These are phyloP conservation scores for Ogataea wickerhamii DNA, from an alignment of 805 yeast species.

Conservation along the genomic window DNA sequence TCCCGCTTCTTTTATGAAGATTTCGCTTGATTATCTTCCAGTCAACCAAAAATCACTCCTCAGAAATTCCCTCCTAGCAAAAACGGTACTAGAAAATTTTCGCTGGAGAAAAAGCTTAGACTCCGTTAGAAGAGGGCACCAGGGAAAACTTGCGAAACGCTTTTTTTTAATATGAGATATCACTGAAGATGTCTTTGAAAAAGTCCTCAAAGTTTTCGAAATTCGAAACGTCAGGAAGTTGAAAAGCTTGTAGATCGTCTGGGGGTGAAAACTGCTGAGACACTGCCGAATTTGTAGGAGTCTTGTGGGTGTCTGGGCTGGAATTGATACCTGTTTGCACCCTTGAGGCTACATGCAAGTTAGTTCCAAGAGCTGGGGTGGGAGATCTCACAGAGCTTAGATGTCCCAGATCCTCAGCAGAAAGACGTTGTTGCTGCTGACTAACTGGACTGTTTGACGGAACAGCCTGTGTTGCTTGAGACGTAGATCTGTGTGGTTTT, in stretches of 20 bases:
- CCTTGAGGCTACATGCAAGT: not conserved
- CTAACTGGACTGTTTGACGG: constrained; percentile 9
- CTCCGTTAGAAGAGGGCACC: not conserved
- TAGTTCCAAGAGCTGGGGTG: not conserved
- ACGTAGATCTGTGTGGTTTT: not conserved
- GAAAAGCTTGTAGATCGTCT: constrained; percentile 7
- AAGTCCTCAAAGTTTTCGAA: constrained; percentile 55
- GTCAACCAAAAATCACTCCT: constrained; percentile 1
- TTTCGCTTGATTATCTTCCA: too few species aligned
- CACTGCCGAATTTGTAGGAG: not conserved
- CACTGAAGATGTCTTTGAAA: constrained; percentile 41
- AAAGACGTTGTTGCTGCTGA: constrained; percentile 24
- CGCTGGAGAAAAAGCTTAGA: not conserved
- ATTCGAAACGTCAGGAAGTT: constrained; percentile 44
- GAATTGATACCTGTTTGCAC: too few species aligned
- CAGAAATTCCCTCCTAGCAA: constrained; percentile 4
- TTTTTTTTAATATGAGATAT: constrained; percentile 5
- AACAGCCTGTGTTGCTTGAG: not conserved
- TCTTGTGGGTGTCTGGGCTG: not conserved
- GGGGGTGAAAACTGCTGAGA: constrained; percentile 7
- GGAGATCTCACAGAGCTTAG: not conserved
- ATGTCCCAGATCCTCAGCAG: constrained; percentile 20
- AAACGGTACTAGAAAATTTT: constrained; percentile 11
- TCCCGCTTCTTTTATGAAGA: too few species aligned
- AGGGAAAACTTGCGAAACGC: not conserved